These are phyloP conservation scores for Huntiella abstrusa DNA, from an alignment of 2,329 filamentous ascomycete genomes.

Conservation along the genomic window DNA sequence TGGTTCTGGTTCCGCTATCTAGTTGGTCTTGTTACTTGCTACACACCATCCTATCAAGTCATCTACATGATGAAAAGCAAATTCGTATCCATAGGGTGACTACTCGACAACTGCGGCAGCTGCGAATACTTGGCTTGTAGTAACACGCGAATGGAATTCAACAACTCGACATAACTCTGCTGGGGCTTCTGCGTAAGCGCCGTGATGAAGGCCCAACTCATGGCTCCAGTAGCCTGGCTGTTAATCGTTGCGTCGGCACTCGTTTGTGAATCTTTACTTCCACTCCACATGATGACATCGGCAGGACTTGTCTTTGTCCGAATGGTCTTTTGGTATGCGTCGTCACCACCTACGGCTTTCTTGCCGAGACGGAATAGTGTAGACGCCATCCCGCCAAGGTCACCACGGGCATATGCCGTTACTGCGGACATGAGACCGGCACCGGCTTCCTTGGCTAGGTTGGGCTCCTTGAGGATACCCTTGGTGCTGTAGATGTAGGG, in stretches of 20 bases:
- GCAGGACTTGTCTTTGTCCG: constrained; percentile 74
- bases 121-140: constrained; percentile 63
- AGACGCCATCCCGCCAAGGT: constrained; percentile 57
- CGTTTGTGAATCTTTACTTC: constrained; percentile 77
- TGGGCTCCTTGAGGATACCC: constrained; percentile 54
- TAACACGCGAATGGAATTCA: constrained; percentile 79
- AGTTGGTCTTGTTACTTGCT: not conserved
- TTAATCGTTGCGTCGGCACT: constrained; percentile 70
- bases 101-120: constrained; percentile 80
- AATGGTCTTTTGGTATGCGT: constrained; percentile 53
- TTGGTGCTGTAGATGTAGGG: constrained; percentile 46
- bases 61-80: constrained; percentile 42
- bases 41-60: not conserved
- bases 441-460: constrained; percentile 52
- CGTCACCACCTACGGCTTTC: constrained; percentile 49
- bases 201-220: constrained; percentile 83
- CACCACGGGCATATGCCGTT: constrained; percentile 57
- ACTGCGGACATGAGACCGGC: constrained; percentile 49
- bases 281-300: constrained; percentile 86
- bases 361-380: constrained; percentile 63
- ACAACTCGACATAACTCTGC: constrained; percentile 75
- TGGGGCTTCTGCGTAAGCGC: constrained; percentile 73
- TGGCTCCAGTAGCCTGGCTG: constrained; percentile 73
- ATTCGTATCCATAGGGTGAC: constrained; percentile 61
- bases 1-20: not conserved